phyloP scores from a whole-genome alignment of 139 green algal species.

The Chlamydomonas sphaeroides region DNA sequence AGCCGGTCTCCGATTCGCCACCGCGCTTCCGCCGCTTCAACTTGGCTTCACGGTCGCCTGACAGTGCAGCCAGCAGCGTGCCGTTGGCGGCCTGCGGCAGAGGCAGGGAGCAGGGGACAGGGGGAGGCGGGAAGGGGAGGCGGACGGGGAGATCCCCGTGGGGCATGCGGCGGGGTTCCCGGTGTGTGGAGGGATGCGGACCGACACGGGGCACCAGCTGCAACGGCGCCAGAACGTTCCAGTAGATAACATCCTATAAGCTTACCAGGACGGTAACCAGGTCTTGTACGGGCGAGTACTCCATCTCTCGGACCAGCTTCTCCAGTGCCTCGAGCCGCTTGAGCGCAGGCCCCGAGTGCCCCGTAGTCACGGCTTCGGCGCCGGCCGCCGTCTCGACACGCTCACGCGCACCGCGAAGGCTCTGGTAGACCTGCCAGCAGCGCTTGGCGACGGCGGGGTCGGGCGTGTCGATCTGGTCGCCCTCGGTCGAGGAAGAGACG shows the following conservation, averaged over 20 bases:
- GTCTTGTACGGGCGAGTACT: neutral
- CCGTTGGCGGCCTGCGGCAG: neutral
- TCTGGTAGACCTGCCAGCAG: constrained; percentile 32
- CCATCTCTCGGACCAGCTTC: constrained; percentile 1
- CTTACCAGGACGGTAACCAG: neutral
- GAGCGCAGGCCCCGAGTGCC: neutral
- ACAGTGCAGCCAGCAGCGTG: neutral
- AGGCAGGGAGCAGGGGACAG: too few species aligned
- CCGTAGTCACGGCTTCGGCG: neutral
- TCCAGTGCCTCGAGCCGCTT: neutral
- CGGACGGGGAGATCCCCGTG: too few species aligned
- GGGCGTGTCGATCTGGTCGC: neutral
- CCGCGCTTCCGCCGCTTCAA: neutral
- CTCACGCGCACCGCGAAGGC: neutral
- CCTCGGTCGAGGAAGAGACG: neutral
- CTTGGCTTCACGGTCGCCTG: neutral
- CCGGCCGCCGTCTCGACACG: constrained; percentile 11
- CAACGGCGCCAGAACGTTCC: too few species aligned
- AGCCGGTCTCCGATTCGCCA: neutral
- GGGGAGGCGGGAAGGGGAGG: too few species aligned
- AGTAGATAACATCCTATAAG: too few species aligned
- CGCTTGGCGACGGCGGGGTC: neutral
- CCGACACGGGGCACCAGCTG: too few species aligned
- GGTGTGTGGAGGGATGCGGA: too few species aligned
- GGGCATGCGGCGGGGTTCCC: too few species aligned